phyloP scores from a whole-genome alignment of 192 early-diverging fungal species.

The Phlyctochytrium bullatum region DNA sequence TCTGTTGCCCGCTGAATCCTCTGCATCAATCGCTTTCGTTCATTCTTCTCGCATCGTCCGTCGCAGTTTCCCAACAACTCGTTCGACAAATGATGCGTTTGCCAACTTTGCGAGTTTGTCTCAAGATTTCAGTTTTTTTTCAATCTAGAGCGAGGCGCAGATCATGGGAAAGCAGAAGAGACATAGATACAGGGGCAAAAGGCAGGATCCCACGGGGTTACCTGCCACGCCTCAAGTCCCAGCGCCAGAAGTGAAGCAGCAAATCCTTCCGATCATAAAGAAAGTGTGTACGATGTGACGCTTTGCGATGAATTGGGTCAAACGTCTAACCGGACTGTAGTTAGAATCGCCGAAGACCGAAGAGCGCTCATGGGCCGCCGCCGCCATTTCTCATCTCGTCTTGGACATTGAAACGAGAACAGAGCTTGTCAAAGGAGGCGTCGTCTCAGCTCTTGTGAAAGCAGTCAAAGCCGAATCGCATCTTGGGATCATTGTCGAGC shows the following conservation, averaged over 20 bases:
- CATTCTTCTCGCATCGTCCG: too few species aligned
- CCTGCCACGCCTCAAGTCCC: neutral
- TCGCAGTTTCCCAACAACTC: too few species aligned
- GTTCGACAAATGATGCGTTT: too few species aligned
- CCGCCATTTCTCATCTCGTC: slow-evolving; percentile 79
- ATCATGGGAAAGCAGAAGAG: neutral
- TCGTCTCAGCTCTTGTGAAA: slow-evolving; percentile 60
- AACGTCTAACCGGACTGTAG: slow-evolving; percentile 30
- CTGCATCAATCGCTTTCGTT: too few species aligned
- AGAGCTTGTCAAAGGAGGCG: slow-evolving; percentile 69
- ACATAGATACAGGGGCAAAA: neutral
- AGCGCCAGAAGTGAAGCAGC: neutral
- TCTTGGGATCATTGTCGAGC: slow-evolving; percentile 71
- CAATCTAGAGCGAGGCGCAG: too few species aligned
- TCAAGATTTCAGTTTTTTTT: too few species aligned
- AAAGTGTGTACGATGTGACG: neutral
- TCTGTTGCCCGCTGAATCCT: too few species aligned
- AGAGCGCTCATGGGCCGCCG: slow-evolving; percentile 86
- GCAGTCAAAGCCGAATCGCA: slow-evolving; percentile 70
- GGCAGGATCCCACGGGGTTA: neutral
- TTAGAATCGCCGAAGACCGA: slow-evolving; percentile 61
- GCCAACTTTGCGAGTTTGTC: too few species aligned
- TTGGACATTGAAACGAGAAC: slow-evolving; percentile 65
- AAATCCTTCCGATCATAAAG: neutral
- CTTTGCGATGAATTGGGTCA: neutral